Percentiles rank a stretch among this genome's conserved stretches.
Conservation (phyloP, 768 basidiomycete species). For the Russula olivacea region DNA sequence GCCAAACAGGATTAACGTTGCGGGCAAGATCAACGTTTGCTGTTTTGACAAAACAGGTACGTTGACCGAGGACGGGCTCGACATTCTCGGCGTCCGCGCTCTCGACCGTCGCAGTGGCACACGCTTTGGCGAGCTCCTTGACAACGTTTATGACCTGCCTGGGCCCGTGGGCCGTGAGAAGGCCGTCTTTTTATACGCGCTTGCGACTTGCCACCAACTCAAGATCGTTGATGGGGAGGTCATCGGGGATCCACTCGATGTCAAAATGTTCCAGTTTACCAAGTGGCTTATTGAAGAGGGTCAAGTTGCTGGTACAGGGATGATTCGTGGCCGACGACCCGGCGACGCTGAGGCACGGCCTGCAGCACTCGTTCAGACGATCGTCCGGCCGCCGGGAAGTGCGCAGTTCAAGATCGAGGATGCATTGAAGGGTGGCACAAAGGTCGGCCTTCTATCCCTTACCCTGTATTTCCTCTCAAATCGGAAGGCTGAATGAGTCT, state of each 20-base stretch:
- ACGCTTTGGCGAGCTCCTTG: conserved; percentile 85
- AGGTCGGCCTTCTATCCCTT: conserved; percentile 42
- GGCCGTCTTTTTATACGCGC: conserved; percentile 82
- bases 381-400: conserved; percentile 94
- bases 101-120: conserved; percentile 57
- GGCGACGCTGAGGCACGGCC: conserved; percentile 53
- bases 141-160: conserved; percentile 74
- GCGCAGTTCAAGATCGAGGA: conserved; percentile 88
- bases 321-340: conserved; percentile 57
- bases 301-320: conserved; percentile 57
- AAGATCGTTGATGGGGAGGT: conserved; percentile 81
- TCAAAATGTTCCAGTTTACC: conserved; percentile 98
- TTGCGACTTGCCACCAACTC: conserved; percentile 94
- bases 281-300: conserved; percentile 96
- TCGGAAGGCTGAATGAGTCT: conserved; percentile 14
- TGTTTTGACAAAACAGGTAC: conserved; percentile 99
- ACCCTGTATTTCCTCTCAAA: background rate
- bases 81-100: conserved; percentile 89
- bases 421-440: conserved; percentile 76
- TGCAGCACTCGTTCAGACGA: conserved; percentile 88
- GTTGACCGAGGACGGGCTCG: conserved; percentile 94
- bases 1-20: conserved; percentile 90
- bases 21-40: conserved; percentile 92
- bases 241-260: conserved; percentile 95
- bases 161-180: conserved; percentile 58